Percentiles rank a stretch among this genome's conserved stretches.
Conservation (phyloP, 2,329 filamentous ascomycete species). For the Cytospora schulzeri region DNA sequence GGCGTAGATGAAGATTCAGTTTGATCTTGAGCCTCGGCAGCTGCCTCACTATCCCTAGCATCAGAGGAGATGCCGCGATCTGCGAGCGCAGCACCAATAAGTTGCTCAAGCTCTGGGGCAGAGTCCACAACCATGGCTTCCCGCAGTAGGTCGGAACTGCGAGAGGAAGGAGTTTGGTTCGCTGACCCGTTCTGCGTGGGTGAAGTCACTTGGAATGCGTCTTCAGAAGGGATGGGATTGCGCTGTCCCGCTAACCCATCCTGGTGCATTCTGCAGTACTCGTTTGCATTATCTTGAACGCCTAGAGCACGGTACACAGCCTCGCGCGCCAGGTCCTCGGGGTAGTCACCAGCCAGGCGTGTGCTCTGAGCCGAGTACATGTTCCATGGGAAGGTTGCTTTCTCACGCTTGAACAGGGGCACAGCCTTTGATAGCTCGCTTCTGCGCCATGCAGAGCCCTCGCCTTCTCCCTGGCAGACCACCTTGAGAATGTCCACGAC, state of each 20-base stretch:
- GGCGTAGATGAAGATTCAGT: conserved; percentile 13
- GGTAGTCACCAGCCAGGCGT: conserved; percentile 45
- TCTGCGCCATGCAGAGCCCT: conserved; percentile 65
- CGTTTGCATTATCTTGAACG: conserved; percentile 57
- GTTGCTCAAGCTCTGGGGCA: conserved; percentile 32
- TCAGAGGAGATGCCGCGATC: conserved; percentile 33
- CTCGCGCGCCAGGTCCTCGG: conserved; percentile 70
- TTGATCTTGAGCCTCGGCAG: conserved; percentile 28
- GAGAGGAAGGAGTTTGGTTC: conserved; percentile 24
- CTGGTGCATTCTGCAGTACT: conserved; percentile 73
- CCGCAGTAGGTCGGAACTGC: conserved; percentile 27
- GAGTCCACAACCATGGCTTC: conserved; percentile 40
- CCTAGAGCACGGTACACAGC: conserved; percentile 83
- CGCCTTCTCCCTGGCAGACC: conserved; percentile 76
- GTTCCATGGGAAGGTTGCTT: conserved; percentile 52
- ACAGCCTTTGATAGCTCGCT: conserved; percentile 51
- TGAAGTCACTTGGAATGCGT: conserved; percentile 45
- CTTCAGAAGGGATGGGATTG: conserved; percentile 67
- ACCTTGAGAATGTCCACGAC: conserved; percentile 82
- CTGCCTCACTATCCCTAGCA: conserved; percentile 32
- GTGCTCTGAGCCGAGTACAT: conserved; percentile 37
- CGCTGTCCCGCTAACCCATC: conserved; percentile 60
- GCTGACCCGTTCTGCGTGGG: conserved; percentile 36
- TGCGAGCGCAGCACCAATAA: conserved; percentile 31
- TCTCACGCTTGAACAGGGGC: conserved; percentile 47